Conservation (phyloP, 2,329 filamentous ascomycete species). For the Hypoxylon sp. region DNA sequence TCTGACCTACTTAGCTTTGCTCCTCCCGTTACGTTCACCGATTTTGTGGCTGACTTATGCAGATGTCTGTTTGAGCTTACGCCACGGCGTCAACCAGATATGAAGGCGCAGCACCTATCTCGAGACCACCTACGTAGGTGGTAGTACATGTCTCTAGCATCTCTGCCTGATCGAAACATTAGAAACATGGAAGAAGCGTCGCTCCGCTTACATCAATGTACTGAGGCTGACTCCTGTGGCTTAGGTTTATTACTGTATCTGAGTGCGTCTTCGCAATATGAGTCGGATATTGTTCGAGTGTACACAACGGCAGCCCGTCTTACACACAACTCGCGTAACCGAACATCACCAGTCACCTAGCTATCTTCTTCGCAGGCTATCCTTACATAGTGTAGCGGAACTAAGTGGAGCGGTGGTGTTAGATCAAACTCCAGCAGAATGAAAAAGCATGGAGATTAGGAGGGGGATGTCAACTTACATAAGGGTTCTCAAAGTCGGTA, state of each 20-base stretch:
- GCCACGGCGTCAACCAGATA: background rate
- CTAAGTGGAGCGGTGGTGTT: conserved; percentile 15
- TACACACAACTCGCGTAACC: background rate
- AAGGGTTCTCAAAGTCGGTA: conserved; percentile 57
- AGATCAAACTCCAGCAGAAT: background rate
- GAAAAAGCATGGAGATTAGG: background rate
- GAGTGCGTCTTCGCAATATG: background rate
- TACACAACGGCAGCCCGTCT: too few species aligned
- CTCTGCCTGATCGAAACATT: background rate
- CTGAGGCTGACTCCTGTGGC: background rate
- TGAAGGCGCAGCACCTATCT: background rate
- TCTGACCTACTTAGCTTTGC: background rate
- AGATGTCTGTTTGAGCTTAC: background rate
- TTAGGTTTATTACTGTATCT: background rate
- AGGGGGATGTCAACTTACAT: conserved; percentile 47
- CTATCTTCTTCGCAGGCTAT: background rate
- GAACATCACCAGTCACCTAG: background rate
- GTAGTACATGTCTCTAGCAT: background rate
- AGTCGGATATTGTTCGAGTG: background rate
- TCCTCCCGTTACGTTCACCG: background rate
- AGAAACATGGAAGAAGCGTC: too few species aligned
- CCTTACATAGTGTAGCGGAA: conserved; percentile 49
- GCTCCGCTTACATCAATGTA: background rate
- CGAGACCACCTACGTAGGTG: background rate
- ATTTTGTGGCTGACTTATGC: background rate